Base-by-base conservation (phyloP, 73 alveolate species). In the Tetrahymena malaccensis region DNA sequence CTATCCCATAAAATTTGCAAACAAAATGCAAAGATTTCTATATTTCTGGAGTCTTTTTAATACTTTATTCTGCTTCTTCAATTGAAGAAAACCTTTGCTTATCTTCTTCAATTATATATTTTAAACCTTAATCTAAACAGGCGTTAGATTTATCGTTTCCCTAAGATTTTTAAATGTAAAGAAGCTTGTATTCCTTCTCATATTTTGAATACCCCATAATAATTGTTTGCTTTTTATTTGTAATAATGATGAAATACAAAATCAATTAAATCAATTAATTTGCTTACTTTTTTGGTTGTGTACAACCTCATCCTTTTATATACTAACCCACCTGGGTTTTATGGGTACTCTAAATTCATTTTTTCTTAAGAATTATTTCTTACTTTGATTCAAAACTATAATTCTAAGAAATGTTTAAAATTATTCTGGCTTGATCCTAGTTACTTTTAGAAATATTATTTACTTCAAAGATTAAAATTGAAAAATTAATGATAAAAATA, bases 1-100 rank as follows among this genome's bases (percentile, higher is more conserved):
- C 93, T 9, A 96, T 70, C 35, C 96, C 98, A 70, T 70, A 50
- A 19, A 94, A 94, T 34, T 96, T 70, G 40, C 94, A 95, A 9
- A 85, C 84, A 55, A 70, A 95, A 17, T 70, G 44, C n/a, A 93
- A 22, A 12, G 89, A 70, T 70, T 31, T 70, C 11, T 93, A 40
- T 19, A 38, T 38, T 34, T 43, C 43, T 38, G 34, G 27, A 85
- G 40, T 43, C 27, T 55, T 85, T 43, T 38, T 50, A 35, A 95
- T 50, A 35, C 35, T 85, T 4, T 27, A 15, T 85, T 95, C 85
- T 12, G 95, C 97, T 85, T 95, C 95, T 38, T 95, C 97, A 22
- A 85, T n/a, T 1, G 95, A 33, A 11, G 93, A 84, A 50, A 95
- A 95, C 17, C 35, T 43, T 16, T 93, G 57, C 35, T 95, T 94